Conservation (phyloP, 192 early-diverging fungal genomes). For the Paraglomus brasilianum region DNA sequence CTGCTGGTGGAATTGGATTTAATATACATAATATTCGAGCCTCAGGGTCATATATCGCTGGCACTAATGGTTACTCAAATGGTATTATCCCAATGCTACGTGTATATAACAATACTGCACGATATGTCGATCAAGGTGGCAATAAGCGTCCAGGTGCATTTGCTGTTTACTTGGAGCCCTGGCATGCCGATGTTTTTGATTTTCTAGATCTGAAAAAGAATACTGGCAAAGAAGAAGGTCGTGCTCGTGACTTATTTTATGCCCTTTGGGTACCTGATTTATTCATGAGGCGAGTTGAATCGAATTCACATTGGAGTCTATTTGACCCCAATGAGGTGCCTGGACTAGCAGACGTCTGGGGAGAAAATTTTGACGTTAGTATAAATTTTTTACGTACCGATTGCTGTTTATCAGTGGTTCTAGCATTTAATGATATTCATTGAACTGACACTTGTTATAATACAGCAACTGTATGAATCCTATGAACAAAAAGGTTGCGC, state of each 20-base stretch:
- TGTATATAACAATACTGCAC: slow-evolving; percentile 97
- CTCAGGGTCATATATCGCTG: slow-evolving; percentile 94
- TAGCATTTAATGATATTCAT: slow-evolving; percentile 7
- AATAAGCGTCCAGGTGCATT: slow-evolving; percentile 98
- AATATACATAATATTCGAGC: slow-evolving; percentile 98
- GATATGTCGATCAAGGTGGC: slow-evolving; percentile 99
- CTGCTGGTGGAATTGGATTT: slow-evolving; percentile 95
- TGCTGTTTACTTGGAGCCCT: slow-evolving; percentile 98
- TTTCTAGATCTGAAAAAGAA: slow-evolving; percentile 97
- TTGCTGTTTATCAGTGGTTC: background rate
- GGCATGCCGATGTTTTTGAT: slow-evolving; percentile 97
- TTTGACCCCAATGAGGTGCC: slow-evolving; percentile 95
- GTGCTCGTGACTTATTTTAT: slow-evolving; percentile 97
- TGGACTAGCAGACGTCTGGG: slow-evolving; percentile 88
- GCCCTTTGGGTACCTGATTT: slow-evolving; percentile 97
- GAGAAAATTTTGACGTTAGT: slow-evolving; percentile 81
- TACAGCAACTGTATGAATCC: slow-evolving; percentile 62
- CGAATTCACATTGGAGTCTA: slow-evolving; percentile 89
- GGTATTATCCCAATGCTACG: slow-evolving; percentile 97
- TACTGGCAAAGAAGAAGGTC: slow-evolving; percentile 95
- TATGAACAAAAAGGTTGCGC: slow-evolving; percentile 87
- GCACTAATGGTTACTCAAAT: slow-evolving; percentile 96
- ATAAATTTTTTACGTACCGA: background rate
- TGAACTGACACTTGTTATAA: slow-evolving; percentile 15
- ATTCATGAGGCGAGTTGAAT: slow-evolving; percentile 97